phyloP scores from a whole-genome alignment of 768 basidiomycete species.

The Lactarius vividus region DNA sequence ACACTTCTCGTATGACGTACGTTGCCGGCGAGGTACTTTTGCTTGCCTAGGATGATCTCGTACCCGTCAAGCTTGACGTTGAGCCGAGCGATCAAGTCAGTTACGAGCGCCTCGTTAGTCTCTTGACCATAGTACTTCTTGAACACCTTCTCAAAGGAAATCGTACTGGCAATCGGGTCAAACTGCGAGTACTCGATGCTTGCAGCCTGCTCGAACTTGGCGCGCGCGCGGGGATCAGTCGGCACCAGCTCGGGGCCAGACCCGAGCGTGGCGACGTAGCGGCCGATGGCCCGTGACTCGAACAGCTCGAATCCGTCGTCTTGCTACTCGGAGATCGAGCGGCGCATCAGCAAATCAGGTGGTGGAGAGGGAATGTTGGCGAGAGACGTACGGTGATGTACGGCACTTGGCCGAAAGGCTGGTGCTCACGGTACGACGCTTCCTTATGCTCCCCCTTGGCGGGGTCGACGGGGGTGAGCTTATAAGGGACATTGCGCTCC shows the following conservation, averaged over 20 bases:
- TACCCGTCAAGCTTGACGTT: constrained; percentile 12
- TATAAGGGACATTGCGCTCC: constrained; percentile 15
- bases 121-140: not conserved
- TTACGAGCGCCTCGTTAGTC: constrained; percentile 8
- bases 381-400: constrained; percentile 10
- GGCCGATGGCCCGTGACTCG: constrained; percentile 32
- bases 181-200: constrained; percentile 31
- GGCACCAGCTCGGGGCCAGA: constrained; percentile 29
- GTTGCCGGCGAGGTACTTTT: constrained; percentile 24
- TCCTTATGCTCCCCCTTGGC: constrained; percentile 2
- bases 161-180: not conserved
- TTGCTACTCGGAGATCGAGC: constrained; percentile 12
- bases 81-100: not conserved
- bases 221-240: constrained; percentile 28
- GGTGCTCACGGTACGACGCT: not conserved
- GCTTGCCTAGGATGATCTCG: constrained; percentile 13
- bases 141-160: not conserved
- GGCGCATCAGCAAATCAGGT: not conserved
- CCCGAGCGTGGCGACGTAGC: constrained; percentile 31
- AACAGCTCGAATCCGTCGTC: constrained; percentile 34
- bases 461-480: not conserved
- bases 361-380: not conserved
- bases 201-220: constrained; percentile 33
- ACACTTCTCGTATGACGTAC: not conserved
- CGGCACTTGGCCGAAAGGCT: constrained; percentile 24